phyloP scores from a whole-genome alignment of 306 rosid genomes.

The Prosopis cineraria region DNA sequence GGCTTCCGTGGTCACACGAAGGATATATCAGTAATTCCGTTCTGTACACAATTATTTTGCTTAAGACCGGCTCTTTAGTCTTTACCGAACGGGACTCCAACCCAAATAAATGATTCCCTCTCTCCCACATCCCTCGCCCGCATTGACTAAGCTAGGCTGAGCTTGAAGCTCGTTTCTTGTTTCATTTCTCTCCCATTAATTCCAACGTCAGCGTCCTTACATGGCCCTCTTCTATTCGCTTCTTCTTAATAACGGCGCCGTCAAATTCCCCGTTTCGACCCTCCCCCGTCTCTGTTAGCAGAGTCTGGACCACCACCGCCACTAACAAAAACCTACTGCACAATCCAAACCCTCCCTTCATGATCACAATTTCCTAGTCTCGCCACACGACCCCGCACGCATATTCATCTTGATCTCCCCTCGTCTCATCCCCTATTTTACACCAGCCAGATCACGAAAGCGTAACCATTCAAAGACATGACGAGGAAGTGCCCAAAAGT shows the following conservation, averaged over 20 bases:
- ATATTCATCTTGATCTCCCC: not conserved
- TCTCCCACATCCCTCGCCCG: not conserved
- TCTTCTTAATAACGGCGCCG: constrained; percentile 87
- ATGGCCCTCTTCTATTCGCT: constrained; percentile 40
- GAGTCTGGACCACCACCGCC: constrained; percentile 64
- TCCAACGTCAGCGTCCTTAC: constrained; percentile 25
- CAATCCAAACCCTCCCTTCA: constrained; percentile 60
- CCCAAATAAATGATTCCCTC: constrained; percentile 29
- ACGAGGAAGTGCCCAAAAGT: constrained; percentile 43
- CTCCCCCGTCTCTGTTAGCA: constrained; percentile 73
- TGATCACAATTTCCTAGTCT: constrained; percentile 46
- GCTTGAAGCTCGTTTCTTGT: constrained; percentile 5
- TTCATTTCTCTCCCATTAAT: not conserved
- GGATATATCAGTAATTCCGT: constrained; percentile 42
- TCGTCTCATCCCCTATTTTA: constrained; percentile 39
- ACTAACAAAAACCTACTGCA: constrained; percentile 46
- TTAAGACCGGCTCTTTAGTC: constrained; percentile 48
- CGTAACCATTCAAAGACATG: constrained; percentile 33
- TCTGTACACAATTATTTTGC: constrained; percentile 44
- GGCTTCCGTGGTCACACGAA: not conserved
- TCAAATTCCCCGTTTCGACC: constrained; percentile 77
- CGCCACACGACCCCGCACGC: constrained; percentile 38
- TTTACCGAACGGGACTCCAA: constrained; percentile 54
- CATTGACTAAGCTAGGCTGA: not conserved
- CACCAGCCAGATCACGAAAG: constrained; percentile 30